Percentiles rank a stretch among this genome's conserved stretches.
Evolutionary conservation across 192 early-diverging fungal genomes (phyloP).

Genomic region (Backusella liffmaniae): DNA sequence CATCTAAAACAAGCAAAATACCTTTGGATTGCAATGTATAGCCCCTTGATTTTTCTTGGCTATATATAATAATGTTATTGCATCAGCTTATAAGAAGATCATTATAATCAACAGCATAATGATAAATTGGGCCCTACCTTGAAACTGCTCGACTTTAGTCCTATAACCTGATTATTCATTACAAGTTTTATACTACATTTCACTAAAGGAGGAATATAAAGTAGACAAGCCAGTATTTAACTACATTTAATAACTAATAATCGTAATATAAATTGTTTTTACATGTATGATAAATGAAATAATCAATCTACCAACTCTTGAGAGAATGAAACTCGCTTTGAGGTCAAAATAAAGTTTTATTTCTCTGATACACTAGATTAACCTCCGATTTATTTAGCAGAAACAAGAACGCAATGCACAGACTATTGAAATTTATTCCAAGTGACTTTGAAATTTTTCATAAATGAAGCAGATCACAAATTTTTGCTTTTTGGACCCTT

Average conservation of each 20-base stretch:
- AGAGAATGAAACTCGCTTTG: background rate
- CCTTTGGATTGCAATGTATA: background rate
- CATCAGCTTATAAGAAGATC: background rate
- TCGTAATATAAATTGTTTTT: background rate
- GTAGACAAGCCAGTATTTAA: background rate
- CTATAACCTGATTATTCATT: background rate
- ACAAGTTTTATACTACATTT: background rate
- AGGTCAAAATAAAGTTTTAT: background rate
- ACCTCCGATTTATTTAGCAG: background rate
- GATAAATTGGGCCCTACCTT: background rate
- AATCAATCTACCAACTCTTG: background rate
- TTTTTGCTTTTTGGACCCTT: background rate
- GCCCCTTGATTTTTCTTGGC: too few species aligned
- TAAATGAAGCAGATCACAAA: background rate
- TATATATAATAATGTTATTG: background rate
- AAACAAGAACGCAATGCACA: background rate
- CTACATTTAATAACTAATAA: background rate
- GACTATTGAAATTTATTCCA: background rate
- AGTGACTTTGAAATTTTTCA: background rate
- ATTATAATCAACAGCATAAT: background rate
- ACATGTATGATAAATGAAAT: background rate
- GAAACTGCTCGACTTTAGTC: background rate
- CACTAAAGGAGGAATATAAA: background rate
- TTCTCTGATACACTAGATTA: background rate
- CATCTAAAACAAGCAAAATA: background rate